Conservation (phyloP, 2,329 filamentous ascomycete genomes). For the Trichoderma brevicompactum region DNA sequence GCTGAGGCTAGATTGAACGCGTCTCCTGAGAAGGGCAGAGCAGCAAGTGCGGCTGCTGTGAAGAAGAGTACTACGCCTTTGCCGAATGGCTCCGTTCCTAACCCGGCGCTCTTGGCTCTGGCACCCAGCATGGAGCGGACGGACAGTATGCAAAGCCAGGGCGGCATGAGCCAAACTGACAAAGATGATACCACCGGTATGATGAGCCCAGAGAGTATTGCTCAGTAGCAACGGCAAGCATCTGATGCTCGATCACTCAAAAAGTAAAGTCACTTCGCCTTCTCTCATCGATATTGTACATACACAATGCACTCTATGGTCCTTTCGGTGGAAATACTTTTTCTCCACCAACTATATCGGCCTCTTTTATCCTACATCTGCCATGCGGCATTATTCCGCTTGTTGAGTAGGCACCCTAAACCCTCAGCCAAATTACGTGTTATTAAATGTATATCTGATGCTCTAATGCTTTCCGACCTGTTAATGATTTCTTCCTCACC, state of each 20-base stretch:
- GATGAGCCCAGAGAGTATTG: constrained; percentile 83
- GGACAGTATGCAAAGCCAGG: constrained; percentile 62
- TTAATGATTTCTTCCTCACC: constrained; percentile 15
- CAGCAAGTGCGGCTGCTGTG: constrained; percentile 48
- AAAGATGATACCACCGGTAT: constrained; percentile 73
- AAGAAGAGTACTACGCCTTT: constrained; percentile 58
- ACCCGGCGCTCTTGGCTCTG: constrained; percentile 48
- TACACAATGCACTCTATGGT: constrained; percentile 14
- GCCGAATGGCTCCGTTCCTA: constrained; percentile 45
- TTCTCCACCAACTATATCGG: neutral
- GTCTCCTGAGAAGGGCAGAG: constrained; percentile 42
- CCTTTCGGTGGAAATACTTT: neutral
- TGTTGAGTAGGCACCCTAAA: neutral
- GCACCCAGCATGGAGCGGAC: constrained; percentile 60
- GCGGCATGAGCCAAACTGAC: constrained; percentile 66
- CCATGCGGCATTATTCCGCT: neutral
- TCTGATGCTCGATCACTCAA: neutral
- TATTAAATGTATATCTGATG: constrained; percentile 26
- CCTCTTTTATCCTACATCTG: neutral
- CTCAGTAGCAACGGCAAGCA: constrained; percentile 42
- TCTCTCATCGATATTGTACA: neutral
- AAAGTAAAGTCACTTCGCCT: neutral
- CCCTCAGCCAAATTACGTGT: neutral
- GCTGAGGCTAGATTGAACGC: constrained; percentile 51
- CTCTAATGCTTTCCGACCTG: constrained; percentile 17